Evolutionary conservation across 495 filamentous ascomycete genomes (phyloP).

Genomic region (Mycothermus thermophilus): DNA sequence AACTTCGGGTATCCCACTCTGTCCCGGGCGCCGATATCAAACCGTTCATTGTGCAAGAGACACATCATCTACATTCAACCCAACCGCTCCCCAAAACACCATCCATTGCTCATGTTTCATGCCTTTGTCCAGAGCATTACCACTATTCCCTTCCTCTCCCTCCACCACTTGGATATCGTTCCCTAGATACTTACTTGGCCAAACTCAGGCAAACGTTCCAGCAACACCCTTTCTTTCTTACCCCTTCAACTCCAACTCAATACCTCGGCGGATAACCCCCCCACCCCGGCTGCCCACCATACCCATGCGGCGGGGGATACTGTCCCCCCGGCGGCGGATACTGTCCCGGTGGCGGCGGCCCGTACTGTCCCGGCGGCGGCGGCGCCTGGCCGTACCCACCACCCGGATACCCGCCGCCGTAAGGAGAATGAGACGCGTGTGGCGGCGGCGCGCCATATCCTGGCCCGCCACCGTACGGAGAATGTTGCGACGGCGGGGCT

Average conservation of each 20-base stretch:
- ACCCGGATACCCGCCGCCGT: background rate
- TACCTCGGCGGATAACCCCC: background rate
- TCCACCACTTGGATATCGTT: too few species aligned
- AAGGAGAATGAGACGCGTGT: background rate
- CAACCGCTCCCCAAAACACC: too few species aligned
- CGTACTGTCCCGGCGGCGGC: background rate
- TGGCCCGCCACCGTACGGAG: background rate
- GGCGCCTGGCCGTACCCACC: constrained; percentile 2
- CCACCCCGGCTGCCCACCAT: background rate
- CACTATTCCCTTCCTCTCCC: too few species aligned
- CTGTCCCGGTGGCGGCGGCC: background rate
- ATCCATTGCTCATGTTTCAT: too few species aligned
- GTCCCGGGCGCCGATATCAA: too few species aligned
- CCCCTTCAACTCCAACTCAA: background rate
- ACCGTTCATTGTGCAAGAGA: too few species aligned
- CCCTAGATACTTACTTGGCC: too few species aligned
- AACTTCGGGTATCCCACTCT: too few species aligned
- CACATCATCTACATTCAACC: too few species aligned
- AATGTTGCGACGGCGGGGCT: too few species aligned
- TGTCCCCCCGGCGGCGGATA: constrained; percentile 5
- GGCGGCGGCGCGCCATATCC: constrained; percentile 2
- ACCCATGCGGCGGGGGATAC: constrained; percentile 5
- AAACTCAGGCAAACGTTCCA: too few species aligned
- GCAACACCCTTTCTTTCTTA: background rate
- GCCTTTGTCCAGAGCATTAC: too few species aligned